Evolutionary conservation across 2,329 filamentous ascomycete species (phyloP).

Genomic region (Penicillium hesseltinei): DNA sequence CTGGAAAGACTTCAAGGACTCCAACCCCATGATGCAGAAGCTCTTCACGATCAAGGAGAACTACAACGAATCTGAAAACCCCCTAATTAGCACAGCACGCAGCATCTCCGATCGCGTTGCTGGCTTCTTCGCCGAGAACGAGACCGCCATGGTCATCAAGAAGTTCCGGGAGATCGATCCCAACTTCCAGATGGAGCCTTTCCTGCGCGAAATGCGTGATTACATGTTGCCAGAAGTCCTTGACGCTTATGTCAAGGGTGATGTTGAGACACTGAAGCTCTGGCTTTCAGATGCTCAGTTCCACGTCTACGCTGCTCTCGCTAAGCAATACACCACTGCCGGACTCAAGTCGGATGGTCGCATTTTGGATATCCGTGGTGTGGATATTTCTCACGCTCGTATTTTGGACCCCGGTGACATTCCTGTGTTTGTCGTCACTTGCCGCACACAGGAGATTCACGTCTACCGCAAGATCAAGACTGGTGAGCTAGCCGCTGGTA

Average conservation of each 20-base stretch:
- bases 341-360: slow-evolving; percentile 93
- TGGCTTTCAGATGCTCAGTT: slow-evolving; percentile 97
- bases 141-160: slow-evolving; percentile 96
- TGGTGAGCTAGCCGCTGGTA: slow-evolving; percentile 84
- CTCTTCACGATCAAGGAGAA: slow-evolving; percentile 81
- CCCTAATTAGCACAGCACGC: slow-evolving; percentile 85
- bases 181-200: slow-evolving; percentile 89
- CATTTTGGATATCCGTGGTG: slow-evolving; percentile 91
- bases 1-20: slow-evolving; percentile 94
- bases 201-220: slow-evolving; percentile 91
- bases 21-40: slow-evolving; percentile 81
- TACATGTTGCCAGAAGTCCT: slow-evolving; percentile 97
- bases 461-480: slow-evolving; percentile 93
- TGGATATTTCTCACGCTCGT: slow-evolving; percentile 64
- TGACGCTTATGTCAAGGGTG: slow-evolving; percentile 96
- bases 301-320: slow-evolving; percentile 93
- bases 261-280: slow-evolving; percentile 82
- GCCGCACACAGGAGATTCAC: slow-evolving; percentile 94
- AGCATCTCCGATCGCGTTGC: slow-evolving; percentile 90
- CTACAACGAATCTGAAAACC: slow-evolving; percentile 97
- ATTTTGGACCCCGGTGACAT: slow-evolving; percentile 51
- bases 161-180: slow-evolving; percentile 97
- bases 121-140: slow-evolving; percentile 97
- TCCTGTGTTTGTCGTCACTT: slow-evolving; percentile 95
- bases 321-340: slow-evolving; percentile 90